phyloP scores from a whole-genome alignment of 2,329 filamentous ascomycete genomes.

The Fusarium succisae region DNA sequence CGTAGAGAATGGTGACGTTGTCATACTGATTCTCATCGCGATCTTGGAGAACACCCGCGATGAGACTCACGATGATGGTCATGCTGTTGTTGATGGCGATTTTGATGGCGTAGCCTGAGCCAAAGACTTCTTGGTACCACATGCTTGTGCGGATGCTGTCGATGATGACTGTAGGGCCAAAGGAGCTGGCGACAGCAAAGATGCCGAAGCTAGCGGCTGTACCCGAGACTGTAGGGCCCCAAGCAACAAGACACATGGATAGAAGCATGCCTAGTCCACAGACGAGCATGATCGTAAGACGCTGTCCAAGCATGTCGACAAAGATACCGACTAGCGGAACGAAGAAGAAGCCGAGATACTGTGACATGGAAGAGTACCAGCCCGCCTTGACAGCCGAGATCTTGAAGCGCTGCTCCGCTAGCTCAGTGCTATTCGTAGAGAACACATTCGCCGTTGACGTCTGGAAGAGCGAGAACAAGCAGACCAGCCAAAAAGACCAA shows the following conservation, averaged over 20 bases:
- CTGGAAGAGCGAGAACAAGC: conserved; percentile 66
- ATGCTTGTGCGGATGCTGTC: conserved; percentile 68
- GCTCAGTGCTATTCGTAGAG: conserved; percentile 66
- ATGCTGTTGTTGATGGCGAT: conserved; percentile 71
- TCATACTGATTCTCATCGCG: conserved; percentile 64
- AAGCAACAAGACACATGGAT: conserved; percentile 65
- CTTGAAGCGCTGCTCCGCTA: conserved; percentile 68
- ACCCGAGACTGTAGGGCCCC: conserved; percentile 57
- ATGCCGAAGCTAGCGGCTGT: conserved; percentile 69
- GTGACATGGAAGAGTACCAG: conserved; percentile 67
- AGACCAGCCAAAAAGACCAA: conserved; percentile 67
- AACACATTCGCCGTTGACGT: conserved; percentile 66
- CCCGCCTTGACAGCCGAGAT: conserved; percentile 64
- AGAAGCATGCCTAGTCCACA: conserved; percentile 60
- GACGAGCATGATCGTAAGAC: conserved; percentile 62
- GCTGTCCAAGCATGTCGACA: conserved; percentile 64
- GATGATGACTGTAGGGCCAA: conserved; percentile 68
- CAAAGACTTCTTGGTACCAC: conserved; percentile 69
- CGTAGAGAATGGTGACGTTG: conserved; percentile 64
- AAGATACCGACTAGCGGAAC: conserved; percentile 65
- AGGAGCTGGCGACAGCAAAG: conserved; percentile 63
- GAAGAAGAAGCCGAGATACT: conserved; percentile 67
- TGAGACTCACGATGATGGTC: conserved; percentile 67
- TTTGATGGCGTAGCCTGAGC: conserved; percentile 67
- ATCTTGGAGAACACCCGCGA: conserved; percentile 68